These are phyloP conservation scores for Stachybotrys elegans DNA, from an alignment of 2,329 filamentous ascomycete species.

Conservation along the genomic window DNA sequence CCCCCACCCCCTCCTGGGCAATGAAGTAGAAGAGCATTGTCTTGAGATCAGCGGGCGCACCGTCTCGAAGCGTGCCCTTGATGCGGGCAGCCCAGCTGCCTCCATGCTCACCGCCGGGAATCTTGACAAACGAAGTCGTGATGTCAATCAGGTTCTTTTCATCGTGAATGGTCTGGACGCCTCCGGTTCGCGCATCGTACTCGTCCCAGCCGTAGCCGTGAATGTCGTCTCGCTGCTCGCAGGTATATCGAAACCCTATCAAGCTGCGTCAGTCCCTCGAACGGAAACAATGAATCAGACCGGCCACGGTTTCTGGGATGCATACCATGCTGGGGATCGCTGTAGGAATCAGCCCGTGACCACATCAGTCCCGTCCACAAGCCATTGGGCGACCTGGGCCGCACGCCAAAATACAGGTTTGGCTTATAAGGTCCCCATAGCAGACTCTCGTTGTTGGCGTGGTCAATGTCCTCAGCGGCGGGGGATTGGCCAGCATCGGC, in stretches of 20 bases:
- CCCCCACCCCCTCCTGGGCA: constrained; percentile 68
- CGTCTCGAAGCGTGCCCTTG: constrained; percentile 71
- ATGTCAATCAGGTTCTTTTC: constrained; percentile 83
- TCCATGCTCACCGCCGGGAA: constrained; percentile 77
- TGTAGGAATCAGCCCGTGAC: constrained; percentile 77
- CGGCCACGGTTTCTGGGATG: constrained; percentile 4
- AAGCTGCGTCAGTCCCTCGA: constrained; percentile 2
- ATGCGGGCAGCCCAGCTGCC: constrained; percentile 91
- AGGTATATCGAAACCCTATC: constrained; percentile 83
- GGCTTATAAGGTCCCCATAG: constrained; percentile 95
- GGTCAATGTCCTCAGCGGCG: constrained; percentile 43
- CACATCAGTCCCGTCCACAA: constrained; percentile 82
- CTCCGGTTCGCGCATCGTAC: constrained; percentile 84
- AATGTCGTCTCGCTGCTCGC: constrained; percentile 92
- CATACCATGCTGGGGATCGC: constrained; percentile 70
- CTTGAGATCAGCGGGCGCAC: constrained; percentile 61
- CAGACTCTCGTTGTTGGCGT: constrained; percentile 71
- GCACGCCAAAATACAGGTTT: constrained; percentile 89
- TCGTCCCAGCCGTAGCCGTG: constrained; percentile 97
- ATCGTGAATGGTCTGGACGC: constrained; percentile 87
- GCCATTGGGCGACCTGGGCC: constrained; percentile 76
- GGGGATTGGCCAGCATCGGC: constrained; percentile 29
- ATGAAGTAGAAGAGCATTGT: constrained; percentile 80
- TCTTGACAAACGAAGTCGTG: constrained; percentile 89
- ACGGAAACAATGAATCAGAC: background rate